A percentile compares a stretch with the other conserved stretches of the same genome.
Conservation (phyloP, 495 filamentous ascomycete species). For the Trypethelium eluteriae region DNA sequence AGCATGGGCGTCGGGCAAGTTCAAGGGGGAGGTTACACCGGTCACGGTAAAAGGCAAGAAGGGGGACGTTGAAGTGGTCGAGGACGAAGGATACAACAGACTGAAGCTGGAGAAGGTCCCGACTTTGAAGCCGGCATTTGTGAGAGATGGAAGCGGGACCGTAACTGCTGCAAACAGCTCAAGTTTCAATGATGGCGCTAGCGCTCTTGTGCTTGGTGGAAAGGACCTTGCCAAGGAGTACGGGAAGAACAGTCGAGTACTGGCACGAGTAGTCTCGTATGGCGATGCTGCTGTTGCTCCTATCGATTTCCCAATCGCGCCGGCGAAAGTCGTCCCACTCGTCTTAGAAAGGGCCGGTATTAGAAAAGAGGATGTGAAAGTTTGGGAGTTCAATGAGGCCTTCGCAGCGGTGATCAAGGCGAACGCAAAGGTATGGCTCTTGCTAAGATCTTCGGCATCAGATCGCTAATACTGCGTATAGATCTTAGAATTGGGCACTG, state of each 20-base stretch:
- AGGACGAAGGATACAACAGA: slow-evolving; percentile 82
- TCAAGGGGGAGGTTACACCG: slow-evolving; percentile 78
- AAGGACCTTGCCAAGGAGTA: slow-evolving; percentile 68
- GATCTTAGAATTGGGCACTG: slow-evolving; percentile 70
- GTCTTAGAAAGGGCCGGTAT: slow-evolving; percentile 85
- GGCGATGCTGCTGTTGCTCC: slow-evolving; percentile 91
- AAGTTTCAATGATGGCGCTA: slow-evolving; percentile 88
- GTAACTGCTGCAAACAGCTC: slow-evolving; percentile 92
- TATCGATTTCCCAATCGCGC: slow-evolving; percentile 91
- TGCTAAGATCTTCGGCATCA: not conserved
- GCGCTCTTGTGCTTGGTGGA: slow-evolving; percentile 77
- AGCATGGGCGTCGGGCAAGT: slow-evolving; percentile 74
- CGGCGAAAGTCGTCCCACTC: slow-evolving; percentile 83
- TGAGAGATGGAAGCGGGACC: slow-evolving; percentile 73
- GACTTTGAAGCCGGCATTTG: slow-evolving; percentile 82
- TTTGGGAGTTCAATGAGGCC: slow-evolving; percentile 98
- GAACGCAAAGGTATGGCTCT: slow-evolving; percentile 65
- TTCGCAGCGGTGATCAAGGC: slow-evolving; percentile 95
- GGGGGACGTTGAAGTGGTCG: slow-evolving; percentile 67
- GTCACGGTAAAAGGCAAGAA: slow-evolving; percentile 79
- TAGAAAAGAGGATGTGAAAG: slow-evolving; percentile 74
- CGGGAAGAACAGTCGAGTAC: slow-evolving; percentile 61
- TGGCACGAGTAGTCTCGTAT: slow-evolving; percentile 75
- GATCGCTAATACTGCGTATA: slow-evolving; percentile 24
- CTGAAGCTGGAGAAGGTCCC: slow-evolving; percentile 77